These are phyloP conservation scores for Striga hermonthica DNA, from an alignment of 305 asterid genomes.

Conservation along the genomic window DNA sequence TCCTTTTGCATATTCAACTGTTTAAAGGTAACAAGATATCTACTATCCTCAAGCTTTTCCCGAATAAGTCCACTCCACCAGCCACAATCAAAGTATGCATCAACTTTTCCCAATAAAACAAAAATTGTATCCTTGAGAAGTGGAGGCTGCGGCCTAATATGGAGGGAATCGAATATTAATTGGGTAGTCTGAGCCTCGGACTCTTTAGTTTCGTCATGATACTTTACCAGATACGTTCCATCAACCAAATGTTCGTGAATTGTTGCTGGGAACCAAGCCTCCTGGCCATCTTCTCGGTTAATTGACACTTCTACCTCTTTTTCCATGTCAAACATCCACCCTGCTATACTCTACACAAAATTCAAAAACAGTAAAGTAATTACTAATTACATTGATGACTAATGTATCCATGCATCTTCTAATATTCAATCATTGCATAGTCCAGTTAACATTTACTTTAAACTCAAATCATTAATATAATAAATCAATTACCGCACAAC, in stretches of 20 bases:
- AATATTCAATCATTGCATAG: background rate
- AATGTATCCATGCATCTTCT: conserved; percentile 16
- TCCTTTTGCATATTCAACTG: conserved; percentile 39
- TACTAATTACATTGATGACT: conserved; percentile 31
- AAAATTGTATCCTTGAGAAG: conserved; percentile 47
- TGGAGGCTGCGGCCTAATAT: conserved; percentile 79
- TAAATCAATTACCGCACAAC: background rate
- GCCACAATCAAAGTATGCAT: conserved; percentile 56
- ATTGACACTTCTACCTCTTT: conserved; percentile 66
- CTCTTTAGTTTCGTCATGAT: conserved; percentile 23
- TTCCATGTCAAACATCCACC: conserved; percentile 60
- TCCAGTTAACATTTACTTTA: conserved; percentile 1
- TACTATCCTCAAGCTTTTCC: conserved; percentile 47
- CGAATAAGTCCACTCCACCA: conserved; percentile 76
- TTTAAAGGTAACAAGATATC: conserved; percentile 52
- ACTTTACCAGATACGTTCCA: conserved; percentile 49
- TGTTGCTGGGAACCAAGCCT: conserved; percentile 65
- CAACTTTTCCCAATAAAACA: conserved; percentile 65
- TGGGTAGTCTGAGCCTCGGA: conserved; percentile 25
- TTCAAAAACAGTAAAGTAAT: conserved; percentile 31
- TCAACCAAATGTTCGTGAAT: conserved; percentile 39
- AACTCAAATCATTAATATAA: conserved; percentile 1
- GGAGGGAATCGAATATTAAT: conserved; percentile 41
- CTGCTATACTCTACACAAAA: conserved; percentile 51
- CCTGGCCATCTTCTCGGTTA: conserved; percentile 38